Evolutionary conservation across 202 grass and related monocot genomes (phyloP).

Genomic region (Setaria italica): DNA sequence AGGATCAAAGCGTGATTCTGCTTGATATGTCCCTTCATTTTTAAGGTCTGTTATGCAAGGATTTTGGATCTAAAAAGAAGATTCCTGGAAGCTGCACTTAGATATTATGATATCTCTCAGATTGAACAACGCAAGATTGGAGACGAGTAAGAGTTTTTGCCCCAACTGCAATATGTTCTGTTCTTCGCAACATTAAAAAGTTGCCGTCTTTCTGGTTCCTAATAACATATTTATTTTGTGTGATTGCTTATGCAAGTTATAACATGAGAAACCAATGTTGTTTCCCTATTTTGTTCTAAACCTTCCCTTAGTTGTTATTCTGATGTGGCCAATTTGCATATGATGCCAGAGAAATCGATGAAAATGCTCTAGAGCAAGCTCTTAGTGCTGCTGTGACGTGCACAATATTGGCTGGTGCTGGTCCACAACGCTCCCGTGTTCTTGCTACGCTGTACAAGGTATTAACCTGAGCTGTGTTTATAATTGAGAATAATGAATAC

Average conservation of each 20-base stretch:
- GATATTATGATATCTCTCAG: constrained; percentile 97
- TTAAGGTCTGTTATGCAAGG: constrained; percentile 96
- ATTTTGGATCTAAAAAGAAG: constrained; percentile 96
- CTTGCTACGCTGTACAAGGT: constrained; percentile 99
- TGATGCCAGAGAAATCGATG: constrained; percentile 90
- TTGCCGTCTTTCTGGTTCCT: constrained; percentile 15
- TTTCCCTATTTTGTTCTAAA: constrained; percentile 17
- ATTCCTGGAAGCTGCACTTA: constrained; percentile 97
- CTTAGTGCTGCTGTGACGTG: constrained; percentile 95
- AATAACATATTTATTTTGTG: not conserved
- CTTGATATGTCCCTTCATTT: constrained; percentile 12
- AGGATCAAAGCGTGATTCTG: not conserved
- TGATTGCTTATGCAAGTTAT: not conserved
- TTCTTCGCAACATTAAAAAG: not conserved
- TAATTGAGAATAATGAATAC: not conserved
- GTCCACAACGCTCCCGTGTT: constrained; percentile 93
- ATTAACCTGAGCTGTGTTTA: not conserved
- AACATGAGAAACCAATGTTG: not conserved
- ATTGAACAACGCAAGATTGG: constrained; percentile 96
- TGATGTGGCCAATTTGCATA: constrained; percentile 33
- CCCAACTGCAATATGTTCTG: not conserved
- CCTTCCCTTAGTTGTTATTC: not conserved
- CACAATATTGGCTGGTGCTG: constrained; percentile 98
- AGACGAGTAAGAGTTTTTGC: constrained; percentile 74
- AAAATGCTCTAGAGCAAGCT: constrained; percentile 98